Conservation (phyloP, 2,329 filamentous ascomycete genomes). For the Phaeoacremonium minimum region DNA sequence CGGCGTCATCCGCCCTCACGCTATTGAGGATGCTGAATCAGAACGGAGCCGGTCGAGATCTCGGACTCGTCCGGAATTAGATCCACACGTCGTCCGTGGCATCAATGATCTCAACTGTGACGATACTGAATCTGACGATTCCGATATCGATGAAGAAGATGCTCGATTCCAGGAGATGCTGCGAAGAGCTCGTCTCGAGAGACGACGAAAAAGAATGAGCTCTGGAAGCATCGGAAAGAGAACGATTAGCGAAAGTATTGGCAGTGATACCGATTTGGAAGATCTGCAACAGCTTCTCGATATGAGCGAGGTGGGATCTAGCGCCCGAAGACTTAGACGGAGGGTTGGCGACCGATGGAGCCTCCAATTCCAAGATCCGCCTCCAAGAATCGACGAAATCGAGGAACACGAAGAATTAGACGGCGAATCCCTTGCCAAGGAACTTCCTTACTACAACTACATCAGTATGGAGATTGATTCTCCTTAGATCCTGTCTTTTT, state of each 20-base stretch:
- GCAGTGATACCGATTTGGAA: constrained; percentile 44
- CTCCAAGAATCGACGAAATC: constrained; percentile 47
- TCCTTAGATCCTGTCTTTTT: constrained; percentile 13
- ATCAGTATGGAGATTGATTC: constrained; percentile 48
- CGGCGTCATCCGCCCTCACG: constrained; percentile 36
- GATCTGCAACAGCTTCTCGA: constrained; percentile 31
- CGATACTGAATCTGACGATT: constrained; percentile 27
- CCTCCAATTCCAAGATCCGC: constrained; percentile 45
- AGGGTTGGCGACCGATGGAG: constrained; percentile 40
- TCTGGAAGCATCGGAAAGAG: constrained; percentile 51
- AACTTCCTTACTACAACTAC: constrained; percentile 48
- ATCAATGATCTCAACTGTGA: constrained; percentile 41
- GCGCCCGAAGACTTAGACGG: constrained; percentile 42
- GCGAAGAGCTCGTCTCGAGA: constrained; percentile 34
- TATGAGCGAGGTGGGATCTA: constrained; percentile 37
- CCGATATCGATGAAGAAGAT: constrained; percentile 30
- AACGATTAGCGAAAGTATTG: constrained; percentile 44
- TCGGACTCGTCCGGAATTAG: constrained; percentile 27
- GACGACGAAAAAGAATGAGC: constrained; percentile 40
- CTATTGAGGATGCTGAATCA: constrained; percentile 40
- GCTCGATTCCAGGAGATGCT: constrained; percentile 30
- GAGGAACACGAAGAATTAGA: constrained; percentile 45
- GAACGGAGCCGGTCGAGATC: constrained; percentile 34
- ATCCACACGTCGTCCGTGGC: constrained; percentile 37
- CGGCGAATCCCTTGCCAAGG: constrained; percentile 37